Evolutionary conservation across 2,329 filamentous ascomycete genomes (phyloP), one percentile per base, ranked within the genome.

Genomic region (Aotearoamyces nothofagi): DNA sequence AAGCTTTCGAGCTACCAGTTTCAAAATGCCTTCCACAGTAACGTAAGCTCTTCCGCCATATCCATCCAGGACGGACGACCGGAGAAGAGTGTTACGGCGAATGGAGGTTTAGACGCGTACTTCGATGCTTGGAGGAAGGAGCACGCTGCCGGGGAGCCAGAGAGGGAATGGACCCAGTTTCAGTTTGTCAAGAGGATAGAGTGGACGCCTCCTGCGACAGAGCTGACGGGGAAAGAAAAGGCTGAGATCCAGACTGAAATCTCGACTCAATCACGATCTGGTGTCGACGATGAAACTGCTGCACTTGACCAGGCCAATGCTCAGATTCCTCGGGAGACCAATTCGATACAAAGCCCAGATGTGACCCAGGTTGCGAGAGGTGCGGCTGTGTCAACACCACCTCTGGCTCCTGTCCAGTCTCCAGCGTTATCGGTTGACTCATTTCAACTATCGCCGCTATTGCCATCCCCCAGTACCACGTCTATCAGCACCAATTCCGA

Each of bases 151-250:
- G 77, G 64, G 12, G 67, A 69, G 20, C 57, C 74, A 26, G 78
- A 83, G 28, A 73, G 78, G 41, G 86, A 94, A 51, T 93, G 83
- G 83, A 77, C 77, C 24, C 83, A 93, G 51, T 92, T 84, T 46
- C 80, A 93, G 52, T 86, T 92, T 51, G 78, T 78, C 32, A 78
- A 83, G 54, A 69, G 77, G 38, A 82, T 94, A 43, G 86, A 90
- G 50, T 93, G 86, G 82, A 86, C 90, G 60, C 66, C 72, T n/a
- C 23, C 28, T 7, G 35, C 32, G 7, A 41, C 42, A 16, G 41
- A 46, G 27, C 30, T 23, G 3, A 39, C 47, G 13, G 37, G 32
- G 9, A 32, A 36, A 19, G 38, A 25, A 26, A 36, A 36, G 26
- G 27, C 34, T 16, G 32, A 38, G 33, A 17, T 27, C 5, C 15